Conservation (phyloP, 2,329 filamentous ascomycete species). For the Drechmeria coniospora region DNA sequence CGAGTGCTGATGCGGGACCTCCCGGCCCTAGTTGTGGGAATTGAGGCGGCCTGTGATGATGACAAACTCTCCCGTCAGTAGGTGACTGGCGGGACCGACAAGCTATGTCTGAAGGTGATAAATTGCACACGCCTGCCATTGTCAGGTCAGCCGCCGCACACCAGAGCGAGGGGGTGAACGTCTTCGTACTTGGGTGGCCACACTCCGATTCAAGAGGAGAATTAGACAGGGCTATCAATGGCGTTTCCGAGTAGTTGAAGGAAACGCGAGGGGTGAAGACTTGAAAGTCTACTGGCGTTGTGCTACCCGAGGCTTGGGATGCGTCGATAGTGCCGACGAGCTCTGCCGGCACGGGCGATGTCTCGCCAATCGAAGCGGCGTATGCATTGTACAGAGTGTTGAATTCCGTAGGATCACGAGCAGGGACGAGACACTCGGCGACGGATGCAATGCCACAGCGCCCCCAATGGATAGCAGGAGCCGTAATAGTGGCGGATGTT, state of each 20-base stretch:
- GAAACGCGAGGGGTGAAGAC: conserved; percentile 29
- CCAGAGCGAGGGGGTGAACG: conserved; percentile 42
- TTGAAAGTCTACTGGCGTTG: conserved; percentile 15
- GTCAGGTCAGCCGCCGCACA: conserved; percentile 33
- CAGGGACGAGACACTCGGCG: conserved; percentile 25
- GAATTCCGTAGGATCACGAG: conserved; percentile 45
- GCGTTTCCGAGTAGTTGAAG: conserved; percentile 37
- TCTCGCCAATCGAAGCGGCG: conserved; percentile 44
- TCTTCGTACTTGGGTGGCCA: conserved; percentile 39
- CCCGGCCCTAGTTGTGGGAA: no score
- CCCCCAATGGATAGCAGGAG: no score
- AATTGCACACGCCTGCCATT: conserved; percentile 28
- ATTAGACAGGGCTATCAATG: conserved; percentile 32
- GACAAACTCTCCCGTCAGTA: no score
- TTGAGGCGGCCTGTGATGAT: no score
- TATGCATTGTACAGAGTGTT: conserved; percentile 54
- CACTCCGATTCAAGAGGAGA: conserved; percentile 33
- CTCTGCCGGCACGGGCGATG: conserved; percentile 30
- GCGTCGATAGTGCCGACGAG: conserved; percentile 35
- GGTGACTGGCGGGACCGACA: no score
- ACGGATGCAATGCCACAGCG: conserved; percentile 20
- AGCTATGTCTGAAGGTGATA: no score
- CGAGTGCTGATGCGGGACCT: conserved; percentile 40
- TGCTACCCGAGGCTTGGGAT: conserved; percentile 15
- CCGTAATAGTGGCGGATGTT: no score